phyloP scores from a whole-genome alignment of 2,329 filamentous ascomycete genomes.

The Fusarium continuum region DNA sequence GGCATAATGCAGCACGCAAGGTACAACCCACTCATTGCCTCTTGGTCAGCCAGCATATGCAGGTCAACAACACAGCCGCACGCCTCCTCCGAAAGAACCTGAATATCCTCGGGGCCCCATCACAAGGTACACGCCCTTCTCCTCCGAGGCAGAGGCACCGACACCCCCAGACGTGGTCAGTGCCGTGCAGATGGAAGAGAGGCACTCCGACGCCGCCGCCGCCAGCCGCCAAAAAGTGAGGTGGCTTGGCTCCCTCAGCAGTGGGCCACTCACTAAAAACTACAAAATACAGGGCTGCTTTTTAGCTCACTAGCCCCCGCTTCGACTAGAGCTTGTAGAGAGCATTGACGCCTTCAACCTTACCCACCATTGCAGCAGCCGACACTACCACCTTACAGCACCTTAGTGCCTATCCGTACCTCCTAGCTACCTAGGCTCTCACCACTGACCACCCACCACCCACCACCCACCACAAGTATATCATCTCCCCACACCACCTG shows the following conservation, averaged over 20 bases:
- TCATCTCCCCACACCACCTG: conserved; percentile 54
- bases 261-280: conserved; percentile 35
- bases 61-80: conserved; percentile 39
- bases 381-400: neutral
- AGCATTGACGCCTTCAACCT: conserved; percentile 10
- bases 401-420: too few species aligned
- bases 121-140: conserved; percentile 18
- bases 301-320: conserved; percentile 21
- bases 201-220: neutral
- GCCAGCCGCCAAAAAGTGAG: conserved; percentile 4
- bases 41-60: conserved; percentile 34
- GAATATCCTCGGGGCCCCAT: too few species aligned
- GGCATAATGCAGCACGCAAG: neutral
- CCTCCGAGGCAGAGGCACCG: conserved; percentile 21
- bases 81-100: conserved; percentile 31
- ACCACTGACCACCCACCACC: neutral
- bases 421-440: too few species aligned
- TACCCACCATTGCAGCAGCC: conserved; percentile 11
- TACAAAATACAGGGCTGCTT: conserved; percentile 33
- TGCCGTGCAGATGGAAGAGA: conserved; percentile 31
- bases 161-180: conserved; percentile 33
- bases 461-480: conserved; percentile 32
- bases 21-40: conserved; percentile 20
- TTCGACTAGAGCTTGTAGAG: too few species aligned
- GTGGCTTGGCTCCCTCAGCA: conserved; percentile 40